Percentiles rank a stretch among this genome's conserved stretches.
phyloP scores from a whole-genome alignment of 1,139 yeast species.

The Chernovozyma sophiae-reginae region DNA sequence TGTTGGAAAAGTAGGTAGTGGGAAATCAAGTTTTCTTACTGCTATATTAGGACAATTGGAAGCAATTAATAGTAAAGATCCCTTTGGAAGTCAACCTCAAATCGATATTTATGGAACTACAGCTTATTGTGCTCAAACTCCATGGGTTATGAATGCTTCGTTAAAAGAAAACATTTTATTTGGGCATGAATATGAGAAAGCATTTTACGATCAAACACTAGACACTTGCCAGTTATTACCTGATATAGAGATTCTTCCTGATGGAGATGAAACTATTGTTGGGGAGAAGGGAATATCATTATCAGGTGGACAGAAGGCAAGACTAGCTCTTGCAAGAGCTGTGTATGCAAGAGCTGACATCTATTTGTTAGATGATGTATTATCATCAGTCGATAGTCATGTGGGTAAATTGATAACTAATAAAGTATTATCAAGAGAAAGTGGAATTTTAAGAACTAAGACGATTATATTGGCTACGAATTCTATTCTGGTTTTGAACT shows the following conservation, averaged over 20 bases:
- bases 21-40: slow-evolving; percentile 25
- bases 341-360: slow-evolving; percentile 94
- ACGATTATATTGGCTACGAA: slow-evolving; percentile 26
- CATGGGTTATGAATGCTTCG: slow-evolving; percentile 93
- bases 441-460: slow-evolving; percentile 18
- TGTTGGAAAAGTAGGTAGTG: slow-evolving; percentile 25
- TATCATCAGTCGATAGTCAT: slow-evolving; percentile 94
- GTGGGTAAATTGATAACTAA: slow-evolving; percentile 70
- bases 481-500: slow-evolving; percentile 20
- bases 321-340: slow-evolving; percentile 89
- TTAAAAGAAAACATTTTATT: slow-evolving; percentile 86
- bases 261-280: slow-evolving; percentile 87
- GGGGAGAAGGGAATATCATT: slow-evolving; percentile 97
- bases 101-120: slow-evolving; percentile 63
- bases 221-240: slow-evolving; percentile 86
- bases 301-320: slow-evolving; percentile 97
- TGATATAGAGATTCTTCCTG: slow-evolving; percentile 75
- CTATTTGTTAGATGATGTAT: slow-evolving; percentile 75
- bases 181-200: slow-evolving; percentile 81
- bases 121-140: slow-evolving; percentile 73
- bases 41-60: slow-evolving; percentile 25
- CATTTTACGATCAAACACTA: slow-evolving; percentile 72
- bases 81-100: slow-evolving; percentile 10
- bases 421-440: slow-evolving; percentile 22
- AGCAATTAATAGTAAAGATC: slow-evolving; percentile 10